Percentiles rank a stretch among this genome's conserved stretches.
These are phyloP conservation scores for Pseudonitzschia multiseries DNA, from an alignment of 108 stramenopile genomes.

Conservation along the genomic window DNA sequence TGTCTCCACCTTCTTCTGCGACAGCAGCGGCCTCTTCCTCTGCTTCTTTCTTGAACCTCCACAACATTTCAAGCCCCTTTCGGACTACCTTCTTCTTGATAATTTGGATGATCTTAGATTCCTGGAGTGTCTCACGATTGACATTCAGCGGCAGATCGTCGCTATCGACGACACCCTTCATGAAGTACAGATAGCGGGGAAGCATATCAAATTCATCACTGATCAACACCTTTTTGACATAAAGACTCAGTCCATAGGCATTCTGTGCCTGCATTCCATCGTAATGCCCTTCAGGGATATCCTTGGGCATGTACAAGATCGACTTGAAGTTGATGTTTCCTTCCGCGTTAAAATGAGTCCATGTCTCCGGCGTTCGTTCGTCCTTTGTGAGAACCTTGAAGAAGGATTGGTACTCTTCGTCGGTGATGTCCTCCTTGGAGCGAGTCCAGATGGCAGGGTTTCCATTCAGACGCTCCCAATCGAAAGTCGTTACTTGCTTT, in stretches of 20 bases:
- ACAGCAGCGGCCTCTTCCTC: conserved; percentile 28
- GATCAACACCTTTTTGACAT: conserved; percentile 99
- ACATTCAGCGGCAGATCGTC: conserved; percentile 99
- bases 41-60: conserved; percentile 71
- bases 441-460: conserved; percentile 99
- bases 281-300: conserved; percentile 51
- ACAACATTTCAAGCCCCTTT: conserved; percentile 96
- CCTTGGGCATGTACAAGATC: conserved; percentile 92
- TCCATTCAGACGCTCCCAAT: conserved; percentile 93
- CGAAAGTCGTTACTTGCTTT: conserved; percentile 82
- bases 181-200: conserved; percentile 94
- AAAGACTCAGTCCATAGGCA: conserved; percentile 69
- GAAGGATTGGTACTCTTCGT: conserved; percentile 98
- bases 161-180: conserved; percentile 97
- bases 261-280: conserved; percentile 50
- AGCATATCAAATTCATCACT: conserved; percentile 97
- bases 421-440: conserved; percentile 91
- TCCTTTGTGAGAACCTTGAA: conserved; percentile 49
- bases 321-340: conserved; percentile 99
- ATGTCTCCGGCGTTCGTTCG: conserved; percentile 55
- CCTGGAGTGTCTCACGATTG: conserved; percentile 98
- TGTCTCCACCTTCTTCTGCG: conserved; percentile 48
- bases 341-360: conserved; percentile 99
- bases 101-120: conserved; percentile 94
- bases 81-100: conserved; percentile 99